Conservation (phyloP, 2,329 filamentous ascomycete species). For the Epichloe brachyelytri region DNA sequence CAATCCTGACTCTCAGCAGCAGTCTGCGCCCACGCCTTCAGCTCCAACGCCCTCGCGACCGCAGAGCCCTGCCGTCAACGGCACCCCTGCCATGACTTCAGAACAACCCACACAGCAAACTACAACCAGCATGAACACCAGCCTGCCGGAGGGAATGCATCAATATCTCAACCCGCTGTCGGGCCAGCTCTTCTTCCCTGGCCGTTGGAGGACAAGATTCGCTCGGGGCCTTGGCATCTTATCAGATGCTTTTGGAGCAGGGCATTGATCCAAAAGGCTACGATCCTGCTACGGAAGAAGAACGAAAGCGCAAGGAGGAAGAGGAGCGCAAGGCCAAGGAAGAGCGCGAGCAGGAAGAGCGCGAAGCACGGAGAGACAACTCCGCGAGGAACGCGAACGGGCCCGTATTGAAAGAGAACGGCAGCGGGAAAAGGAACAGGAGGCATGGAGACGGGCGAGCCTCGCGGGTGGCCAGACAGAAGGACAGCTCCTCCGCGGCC, state of each 20-base stretch:
- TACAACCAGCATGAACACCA: conserved; percentile 21
- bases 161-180: conserved; percentile 42
- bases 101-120: conserved; percentile 23
- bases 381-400: conserved; percentile 26
- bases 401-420: conserved; percentile 29
- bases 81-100: conserved; percentile 14
- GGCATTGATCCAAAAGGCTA: conserved; percentile 49
- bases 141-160: conserved; percentile 35
- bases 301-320: conserved; percentile 36
- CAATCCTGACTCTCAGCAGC: conserved; percentile 17
- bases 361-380: conserved; percentile 32
- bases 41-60: conserved; percentile 21
- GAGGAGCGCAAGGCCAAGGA: conserved; percentile 34
- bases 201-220: conserved; percentile 59
- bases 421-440: conserved; percentile 28
- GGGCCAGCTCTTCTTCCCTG: conserved; percentile 56
- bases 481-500: conserved; percentile 14
- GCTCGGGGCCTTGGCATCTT: conserved; percentile 49
- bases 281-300: conserved; percentile 43
- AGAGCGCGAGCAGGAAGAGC: conserved; percentile 32
- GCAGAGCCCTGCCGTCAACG: conserved; percentile 18
- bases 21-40: conserved; percentile 18
- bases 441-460: conserved; percentile 28
- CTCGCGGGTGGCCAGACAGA: conserved; percentile 15
- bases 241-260: conserved; percentile 47